Evolutionary conservation across 169 alveolate genomes (phyloP).

Genomic region (Plasmodium blacklocki): DNA sequence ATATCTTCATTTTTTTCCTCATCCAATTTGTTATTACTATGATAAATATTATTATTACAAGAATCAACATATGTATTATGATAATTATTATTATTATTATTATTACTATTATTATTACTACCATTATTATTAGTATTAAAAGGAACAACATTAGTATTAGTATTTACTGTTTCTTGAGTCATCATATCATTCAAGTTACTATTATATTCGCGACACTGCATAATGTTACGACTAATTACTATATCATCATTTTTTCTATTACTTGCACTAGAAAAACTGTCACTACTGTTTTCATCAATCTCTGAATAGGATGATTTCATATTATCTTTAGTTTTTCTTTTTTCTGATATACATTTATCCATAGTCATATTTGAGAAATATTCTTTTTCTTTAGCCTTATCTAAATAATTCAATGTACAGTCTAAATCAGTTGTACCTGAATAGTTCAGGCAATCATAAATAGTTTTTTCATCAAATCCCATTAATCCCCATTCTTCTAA

Average conservation of each 20-base stretch:
- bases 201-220: no score
- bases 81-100: background rate
- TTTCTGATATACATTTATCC: slow-evolving; percentile 5
- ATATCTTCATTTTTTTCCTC: slow-evolving; percentile 2
- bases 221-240: no score
- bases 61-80: background rate
- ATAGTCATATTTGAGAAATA: slow-evolving; percentile 1
- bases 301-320: slow-evolving; percentile 23
- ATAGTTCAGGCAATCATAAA: slow-evolving; percentile 48
- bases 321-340: slow-evolving; percentile 1
- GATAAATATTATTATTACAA: background rate
- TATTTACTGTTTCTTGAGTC: background rate
- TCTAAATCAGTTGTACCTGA: slow-evolving; percentile 71
- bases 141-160: background rate
- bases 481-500: slow-evolving; percentile 39
- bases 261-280: slow-evolving; percentile 10
- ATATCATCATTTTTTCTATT: background rate
- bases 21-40: background rate
- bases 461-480: slow-evolving; percentile 71
- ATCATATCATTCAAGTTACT: background rate
- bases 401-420: slow-evolving; percentile 65
- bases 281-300: slow-evolving; percentile 48
- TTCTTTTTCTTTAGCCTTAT: slow-evolving; percentile 53
- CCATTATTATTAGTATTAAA: background rate
- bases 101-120: background rate